Evolutionary conservation across 2,329 filamentous ascomycete species (phyloP).

Genomic region (Cladobotryum protrusum): DNA sequence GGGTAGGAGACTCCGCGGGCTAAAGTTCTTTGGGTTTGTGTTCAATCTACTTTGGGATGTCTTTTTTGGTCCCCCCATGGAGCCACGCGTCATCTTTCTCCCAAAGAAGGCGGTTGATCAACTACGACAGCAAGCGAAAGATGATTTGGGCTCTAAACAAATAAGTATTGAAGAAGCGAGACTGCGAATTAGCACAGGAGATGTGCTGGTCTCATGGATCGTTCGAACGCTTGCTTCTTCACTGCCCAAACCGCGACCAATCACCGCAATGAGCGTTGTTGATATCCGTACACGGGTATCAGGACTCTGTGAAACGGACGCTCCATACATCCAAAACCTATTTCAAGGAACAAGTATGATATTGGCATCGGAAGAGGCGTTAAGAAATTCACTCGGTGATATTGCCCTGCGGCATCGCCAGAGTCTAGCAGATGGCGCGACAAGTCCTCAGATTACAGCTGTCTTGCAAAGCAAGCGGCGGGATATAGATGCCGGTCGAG

Average conservation of each 20-base stretch:
- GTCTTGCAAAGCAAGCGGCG: not conserved
- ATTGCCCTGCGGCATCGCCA: slow-evolving; percentile 26
- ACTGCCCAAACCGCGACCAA: slow-evolving; percentile 8
- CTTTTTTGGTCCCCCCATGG: not conserved
- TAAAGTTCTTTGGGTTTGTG: not conserved
- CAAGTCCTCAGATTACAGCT: slow-evolving; percentile 26
- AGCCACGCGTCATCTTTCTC: not conserved
- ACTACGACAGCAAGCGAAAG: not conserved
- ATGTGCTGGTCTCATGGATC: not conserved
- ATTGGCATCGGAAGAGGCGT: slow-evolving; percentile 18
- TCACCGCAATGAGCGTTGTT: slow-evolving; percentile 20
- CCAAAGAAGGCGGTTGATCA: not conserved
- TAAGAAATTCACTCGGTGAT: slow-evolving; percentile 19
- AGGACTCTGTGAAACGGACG: slow-evolving; percentile 11
- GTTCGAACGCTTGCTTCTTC: not conserved
- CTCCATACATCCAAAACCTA: slow-evolving; percentile 25
- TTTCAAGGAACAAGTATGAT: slow-evolving; percentile 15
- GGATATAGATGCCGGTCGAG: slow-evolving; percentile 16
- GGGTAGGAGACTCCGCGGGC: not conserved
- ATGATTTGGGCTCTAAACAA: not conserved
- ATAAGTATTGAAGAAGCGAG: no score
- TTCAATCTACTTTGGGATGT: not conserved
- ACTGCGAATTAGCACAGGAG: not conserved
- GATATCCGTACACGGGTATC: slow-evolving; percentile 22
- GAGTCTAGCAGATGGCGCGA: slow-evolving; percentile 29